phyloP scores from a whole-genome alignment of 1,284 basidiomycete genomes.

The Malassezia japonica region DNA sequence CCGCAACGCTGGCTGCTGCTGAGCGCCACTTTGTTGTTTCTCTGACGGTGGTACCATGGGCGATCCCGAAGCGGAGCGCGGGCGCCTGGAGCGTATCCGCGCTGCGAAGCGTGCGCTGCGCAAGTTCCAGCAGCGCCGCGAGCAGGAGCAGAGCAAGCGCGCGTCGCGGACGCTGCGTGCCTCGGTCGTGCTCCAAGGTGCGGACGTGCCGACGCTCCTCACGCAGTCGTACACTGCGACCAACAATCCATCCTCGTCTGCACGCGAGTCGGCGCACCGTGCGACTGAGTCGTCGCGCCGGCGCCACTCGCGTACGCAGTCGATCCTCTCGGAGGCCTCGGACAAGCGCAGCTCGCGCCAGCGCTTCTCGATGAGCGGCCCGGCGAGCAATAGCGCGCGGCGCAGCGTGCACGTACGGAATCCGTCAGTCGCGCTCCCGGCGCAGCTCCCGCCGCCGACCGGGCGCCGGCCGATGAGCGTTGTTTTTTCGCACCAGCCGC shows the following conservation, averaged over 20 bases:
- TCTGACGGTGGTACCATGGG: not conserved
- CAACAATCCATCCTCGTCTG: not conserved
- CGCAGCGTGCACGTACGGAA: conserved; percentile 5
- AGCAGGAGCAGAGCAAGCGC: conserved; percentile 15
- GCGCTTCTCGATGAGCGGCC: too few relatives aligned
- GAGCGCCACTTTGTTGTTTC: not conserved
- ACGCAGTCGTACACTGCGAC: conserved; percentile 8
- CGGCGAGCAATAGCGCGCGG: too few relatives aligned
- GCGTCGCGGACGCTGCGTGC: conserved; percentile 13
- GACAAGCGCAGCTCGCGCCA: not conserved
- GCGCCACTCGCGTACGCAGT: conserved; percentile 8
- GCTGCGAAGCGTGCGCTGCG: conserved; percentile 16
- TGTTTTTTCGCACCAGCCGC: not conserved
- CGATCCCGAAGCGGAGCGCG: conserved; percentile 6
- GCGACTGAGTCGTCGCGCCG: conserved; percentile 6
- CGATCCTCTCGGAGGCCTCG: not conserved
- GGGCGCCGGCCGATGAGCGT: not conserved
- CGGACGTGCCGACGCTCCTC: conserved; percentile 3
- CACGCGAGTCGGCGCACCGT: conserved; percentile 14
- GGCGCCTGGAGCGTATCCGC: conserved; percentile 13
- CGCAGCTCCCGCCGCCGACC: not conserved
- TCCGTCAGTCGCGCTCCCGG: not conserved
- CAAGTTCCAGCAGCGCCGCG: conserved; percentile 15
- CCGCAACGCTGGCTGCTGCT: too few relatives aligned
- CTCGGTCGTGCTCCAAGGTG: conserved; percentile 6